These are phyloP conservation scores for Hanseniaspora valbyensis DNA, from an alignment of 805 yeast genomes.

Conservation along the genomic window DNA sequence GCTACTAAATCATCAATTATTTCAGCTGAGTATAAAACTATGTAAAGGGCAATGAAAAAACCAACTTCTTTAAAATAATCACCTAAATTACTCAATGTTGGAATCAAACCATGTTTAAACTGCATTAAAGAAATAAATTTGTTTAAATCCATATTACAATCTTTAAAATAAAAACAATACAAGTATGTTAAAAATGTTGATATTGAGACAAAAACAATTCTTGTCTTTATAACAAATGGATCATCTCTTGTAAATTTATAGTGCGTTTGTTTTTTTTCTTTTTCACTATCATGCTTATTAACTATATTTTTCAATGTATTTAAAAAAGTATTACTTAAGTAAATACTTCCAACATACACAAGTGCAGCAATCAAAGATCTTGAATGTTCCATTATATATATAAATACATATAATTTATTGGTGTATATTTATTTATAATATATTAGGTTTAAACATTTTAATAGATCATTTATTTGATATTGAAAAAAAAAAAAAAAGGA, in stretches of 20 bases:
- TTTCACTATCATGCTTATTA: not conserved
- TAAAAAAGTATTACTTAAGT: slow-evolving; percentile 7
- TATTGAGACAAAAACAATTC: slow-evolving; percentile 11
- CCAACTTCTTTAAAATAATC: not conserved
- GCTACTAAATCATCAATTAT: slow-evolving; percentile 4
- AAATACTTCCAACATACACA: slow-evolving; percentile 12
- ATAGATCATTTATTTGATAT: no score
- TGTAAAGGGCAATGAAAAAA: not conserved
- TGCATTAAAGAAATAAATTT: not conserved
- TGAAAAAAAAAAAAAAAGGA: no score
- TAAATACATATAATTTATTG: not conserved
- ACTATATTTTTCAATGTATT: not conserved
- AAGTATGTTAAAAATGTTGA: slow-evolving; percentile 2
- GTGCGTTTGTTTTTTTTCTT: not conserved
- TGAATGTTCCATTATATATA: slow-evolving; percentile 2
- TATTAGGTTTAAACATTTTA: no score
- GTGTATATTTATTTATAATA: no score
- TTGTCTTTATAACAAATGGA: slow-evolving; percentile 14
- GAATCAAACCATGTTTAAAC: slow-evolving; percentile 3
- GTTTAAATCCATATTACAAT: not conserved
- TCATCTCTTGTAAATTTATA: slow-evolving; percentile 14
- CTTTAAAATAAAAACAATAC: not conserved
- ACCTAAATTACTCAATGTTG: not conserved
- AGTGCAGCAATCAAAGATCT: slow-evolving; percentile 6
- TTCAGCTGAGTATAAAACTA: slow-evolving; percentile 10